A percentile compares a stretch with the other conserved stretches of the same genome.
These are phyloP conservation scores for Paramyrothecium roridum DNA, from an alignment of 2,329 filamentous ascomycete species.

Conservation along the genomic window DNA sequence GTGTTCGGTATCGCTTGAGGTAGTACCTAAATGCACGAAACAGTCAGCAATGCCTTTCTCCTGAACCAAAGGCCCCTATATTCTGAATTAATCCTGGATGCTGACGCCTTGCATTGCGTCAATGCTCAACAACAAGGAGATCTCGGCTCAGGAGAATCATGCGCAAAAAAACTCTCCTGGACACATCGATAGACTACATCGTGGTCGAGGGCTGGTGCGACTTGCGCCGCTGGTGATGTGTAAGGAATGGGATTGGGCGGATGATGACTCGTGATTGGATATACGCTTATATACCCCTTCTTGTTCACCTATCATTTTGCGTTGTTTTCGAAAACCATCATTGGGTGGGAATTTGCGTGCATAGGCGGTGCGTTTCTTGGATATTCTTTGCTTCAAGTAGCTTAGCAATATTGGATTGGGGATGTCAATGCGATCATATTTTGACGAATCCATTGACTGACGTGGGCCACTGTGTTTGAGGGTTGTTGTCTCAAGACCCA, in stretches of 20 bases:
- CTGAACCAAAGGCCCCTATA: neutral
- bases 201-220: too few relatives aligned
- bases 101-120: too few relatives aligned
- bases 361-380: neutral
- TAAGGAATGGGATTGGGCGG: neutral
- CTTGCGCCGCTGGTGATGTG: neutral
- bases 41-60: slow-evolving; percentile 1
- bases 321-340: neutral
- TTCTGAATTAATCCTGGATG: neutral
- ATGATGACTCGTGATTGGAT: neutral
- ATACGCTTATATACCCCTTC: neutral
- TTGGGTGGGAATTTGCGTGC: neutral
- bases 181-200: too few relatives aligned
- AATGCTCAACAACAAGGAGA: too few relatives aligned
- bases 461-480: too few relatives aligned
- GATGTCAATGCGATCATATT: slow-evolving; percentile 16
- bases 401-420: too few relatives aligned
- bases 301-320: neutral
- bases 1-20: slow-evolving; percentile 82
- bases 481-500: too few relatives aligned
- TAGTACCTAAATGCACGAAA: slow-evolving; percentile 68
- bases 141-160: too few relatives aligned
- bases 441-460: slow-evolving; percentile 3
- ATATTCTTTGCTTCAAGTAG: neutral
- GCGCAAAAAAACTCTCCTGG: too few relatives aligned